These are phyloP conservation scores for Lentinula guzmanii DNA, from an alignment of 768 basidiomycete genomes.

Conservation along the genomic window DNA sequence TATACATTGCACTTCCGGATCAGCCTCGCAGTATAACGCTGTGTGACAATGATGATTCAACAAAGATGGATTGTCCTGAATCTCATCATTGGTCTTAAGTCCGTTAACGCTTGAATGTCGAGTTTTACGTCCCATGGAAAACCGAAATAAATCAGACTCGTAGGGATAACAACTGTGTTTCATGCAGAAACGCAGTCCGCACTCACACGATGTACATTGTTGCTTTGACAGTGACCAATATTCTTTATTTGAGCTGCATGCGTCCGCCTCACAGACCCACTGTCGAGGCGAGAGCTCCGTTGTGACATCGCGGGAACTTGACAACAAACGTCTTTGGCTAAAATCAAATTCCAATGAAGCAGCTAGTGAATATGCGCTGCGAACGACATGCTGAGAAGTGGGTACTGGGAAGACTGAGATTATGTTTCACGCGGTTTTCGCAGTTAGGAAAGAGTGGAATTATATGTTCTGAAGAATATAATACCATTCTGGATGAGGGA, in stretches of 20 bases:
- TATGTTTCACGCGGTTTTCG: not conserved
- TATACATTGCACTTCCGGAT: not conserved
- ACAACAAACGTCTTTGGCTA: not conserved
- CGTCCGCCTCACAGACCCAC: not conserved
- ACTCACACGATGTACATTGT: not conserved
- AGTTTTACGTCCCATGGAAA: not conserved
- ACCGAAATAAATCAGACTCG: not conserved
- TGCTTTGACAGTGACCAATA: not conserved
- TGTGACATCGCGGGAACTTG: not conserved
- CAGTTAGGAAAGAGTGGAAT: not conserved
- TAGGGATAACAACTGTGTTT: not conserved
- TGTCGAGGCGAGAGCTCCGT: not conserved
- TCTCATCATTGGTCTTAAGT: not conserved
- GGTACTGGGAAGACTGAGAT: not conserved
- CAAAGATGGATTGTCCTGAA: not conserved
- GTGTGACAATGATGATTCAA: not conserved
- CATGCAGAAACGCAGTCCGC: not conserved
- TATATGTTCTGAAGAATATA: not conserved
- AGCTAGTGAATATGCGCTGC: not conserved
- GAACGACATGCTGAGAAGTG: not conserved
- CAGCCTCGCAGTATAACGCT: not conserved
- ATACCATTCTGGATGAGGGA: not conserved
- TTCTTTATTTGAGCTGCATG: not conserved
- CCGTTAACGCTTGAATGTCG: not conserved
- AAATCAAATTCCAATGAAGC: not conserved